Base-by-base conservation (phyloP, 768 basidiomycete genomes). In the Ramaria sp. region DNA sequence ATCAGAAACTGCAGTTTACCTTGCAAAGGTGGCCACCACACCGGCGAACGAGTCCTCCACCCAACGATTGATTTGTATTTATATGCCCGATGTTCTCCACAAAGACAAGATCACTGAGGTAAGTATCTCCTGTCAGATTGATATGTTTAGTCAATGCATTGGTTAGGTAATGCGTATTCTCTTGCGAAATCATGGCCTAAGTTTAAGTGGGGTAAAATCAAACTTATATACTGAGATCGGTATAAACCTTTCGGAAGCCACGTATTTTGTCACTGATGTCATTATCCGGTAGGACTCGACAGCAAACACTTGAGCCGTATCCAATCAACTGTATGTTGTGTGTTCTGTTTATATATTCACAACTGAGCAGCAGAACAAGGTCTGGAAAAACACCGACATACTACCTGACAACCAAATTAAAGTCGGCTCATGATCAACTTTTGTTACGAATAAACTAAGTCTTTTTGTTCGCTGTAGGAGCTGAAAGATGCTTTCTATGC, bases 271-370 rank as follows among this genome's bases (percentile, higher is more conserved):
- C 43, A 24, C 43, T 30, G 20, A 4, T 15, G 24, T 28, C n/a
- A 16, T 0, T 32, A 2, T 22, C 27, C 18, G 49, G n/a, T 60
- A 80, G 83, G 82, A 1, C 68, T 88, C 54, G 83, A 87, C 59
- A 86, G 84, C 66, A 88, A 88, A 62, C 86, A 88, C 62, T 65
- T 80, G 0, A 85, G 83, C 62, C 82, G 85, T 7, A 74, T 88
- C 49, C 77, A 73, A 38, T 82, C 85, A 22, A 86, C 85, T 57
- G 85, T 83, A 55, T 34, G 60, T 30, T 32, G 5, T 32, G 13
- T 32, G 52, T 48, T 8, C 38, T 25, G 18, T 55, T 30, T 54
- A 20, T 49, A 16, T 13, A 24, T 10, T 42, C 24, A 27, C n/a
- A 38, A 16, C 27, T 56, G 18, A 52, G 5, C 10, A 32, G 30